A percentile compares a stretch with the other conserved stretches of the same genome.
These are phyloP conservation scores for Pythium rishiriense DNA, from an alignment of 352 stramenopile species.

Conservation along the genomic window DNA sequence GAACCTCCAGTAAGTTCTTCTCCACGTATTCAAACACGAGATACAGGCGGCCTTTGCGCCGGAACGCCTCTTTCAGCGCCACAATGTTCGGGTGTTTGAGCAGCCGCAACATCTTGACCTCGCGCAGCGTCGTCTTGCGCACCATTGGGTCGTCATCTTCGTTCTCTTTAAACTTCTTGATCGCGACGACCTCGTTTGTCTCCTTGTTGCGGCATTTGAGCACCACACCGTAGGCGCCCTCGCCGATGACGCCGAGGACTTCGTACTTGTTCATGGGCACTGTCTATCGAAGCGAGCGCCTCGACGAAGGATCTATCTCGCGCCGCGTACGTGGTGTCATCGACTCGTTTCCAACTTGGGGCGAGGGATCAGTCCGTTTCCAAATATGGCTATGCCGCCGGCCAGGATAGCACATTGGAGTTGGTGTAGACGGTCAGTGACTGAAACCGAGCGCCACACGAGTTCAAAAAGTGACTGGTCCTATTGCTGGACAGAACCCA, in stretches of 20 bases:
- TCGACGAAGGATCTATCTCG: neutral
- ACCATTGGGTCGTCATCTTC: constrained; percentile 91
- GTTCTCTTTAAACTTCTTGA: constrained; percentile 99
- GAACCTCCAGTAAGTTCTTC: constrained; percentile 95
- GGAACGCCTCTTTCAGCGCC: constrained; percentile 97
- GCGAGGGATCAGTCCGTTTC: constrained; percentile 3
- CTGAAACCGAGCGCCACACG: neutral
- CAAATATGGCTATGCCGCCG: constrained; percentile 10
- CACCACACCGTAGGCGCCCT: constrained; percentile 94
- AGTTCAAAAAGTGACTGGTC: neutral
- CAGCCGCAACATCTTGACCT: constrained; percentile 98
- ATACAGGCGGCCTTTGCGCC: constrained; percentile 95
- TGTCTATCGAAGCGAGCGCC: neutral
- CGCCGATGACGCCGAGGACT: constrained; percentile 91
- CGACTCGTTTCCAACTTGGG: constrained; percentile 4
- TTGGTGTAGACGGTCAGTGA: neutral
- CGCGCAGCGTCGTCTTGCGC: constrained; percentile 92
- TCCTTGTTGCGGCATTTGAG: constrained; percentile 94
- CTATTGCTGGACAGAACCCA: neutral
- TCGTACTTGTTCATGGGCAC: constrained; percentile 93
- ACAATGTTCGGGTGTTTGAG: constrained; percentile 99
- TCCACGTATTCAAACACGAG: constrained; percentile 99
- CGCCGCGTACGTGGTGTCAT: constrained; percentile 15
- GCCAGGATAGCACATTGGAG: too few relatives aligned
- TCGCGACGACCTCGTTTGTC: constrained; percentile 97